Evolutionary conservation across 2,329 filamentous ascomycete genomes (phyloP).

Genomic region (Phaeosphaeriaceae sp.): DNA sequence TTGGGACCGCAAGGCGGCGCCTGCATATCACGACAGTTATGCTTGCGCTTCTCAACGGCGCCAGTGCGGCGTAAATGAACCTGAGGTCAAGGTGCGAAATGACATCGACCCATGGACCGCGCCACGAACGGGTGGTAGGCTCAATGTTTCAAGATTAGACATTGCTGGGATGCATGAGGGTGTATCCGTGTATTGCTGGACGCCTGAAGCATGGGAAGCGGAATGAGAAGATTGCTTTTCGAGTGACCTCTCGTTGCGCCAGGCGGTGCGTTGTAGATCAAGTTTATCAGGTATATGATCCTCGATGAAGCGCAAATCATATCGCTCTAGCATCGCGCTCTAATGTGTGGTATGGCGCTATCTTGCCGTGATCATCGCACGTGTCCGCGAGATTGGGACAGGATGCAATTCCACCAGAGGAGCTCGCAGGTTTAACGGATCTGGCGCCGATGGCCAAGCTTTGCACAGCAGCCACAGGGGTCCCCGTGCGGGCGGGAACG

Average conservation of each 20-base stretch:
- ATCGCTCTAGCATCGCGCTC: not conserved
- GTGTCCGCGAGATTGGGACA: not conserved
- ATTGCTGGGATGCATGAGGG: not conserved
- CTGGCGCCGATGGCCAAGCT: conserved; percentile 2
- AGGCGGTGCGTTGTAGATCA: not conserved
- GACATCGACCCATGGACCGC: not conserved
- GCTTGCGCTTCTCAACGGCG: not conserved
- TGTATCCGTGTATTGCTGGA: not conserved
- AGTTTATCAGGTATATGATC: not conserved
- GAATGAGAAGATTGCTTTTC: not conserved
- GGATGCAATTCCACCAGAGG: not conserved
- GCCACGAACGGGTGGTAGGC: conserved; percentile 1
- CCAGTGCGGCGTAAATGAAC: not conserved
- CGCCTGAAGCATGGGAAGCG: conserved; percentile 6
- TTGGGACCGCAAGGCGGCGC: not conserved
- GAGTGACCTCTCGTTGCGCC: conserved; percentile 1
- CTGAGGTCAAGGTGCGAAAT: not conserved
- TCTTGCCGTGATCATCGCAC: not conserved
- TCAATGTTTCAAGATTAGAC: conserved; percentile 9
- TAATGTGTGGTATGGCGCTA: not conserved
- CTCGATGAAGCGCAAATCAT: not conserved
- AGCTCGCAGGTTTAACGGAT: not conserved
- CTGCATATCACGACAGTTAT: not conserved
- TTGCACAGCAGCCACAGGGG: not conserved
- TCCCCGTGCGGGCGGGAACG: conserved; percentile 7